Evolutionary conservation across 2,329 filamentous ascomycete genomes (phyloP).

Genomic region (Diplodia corticola): DNA sequence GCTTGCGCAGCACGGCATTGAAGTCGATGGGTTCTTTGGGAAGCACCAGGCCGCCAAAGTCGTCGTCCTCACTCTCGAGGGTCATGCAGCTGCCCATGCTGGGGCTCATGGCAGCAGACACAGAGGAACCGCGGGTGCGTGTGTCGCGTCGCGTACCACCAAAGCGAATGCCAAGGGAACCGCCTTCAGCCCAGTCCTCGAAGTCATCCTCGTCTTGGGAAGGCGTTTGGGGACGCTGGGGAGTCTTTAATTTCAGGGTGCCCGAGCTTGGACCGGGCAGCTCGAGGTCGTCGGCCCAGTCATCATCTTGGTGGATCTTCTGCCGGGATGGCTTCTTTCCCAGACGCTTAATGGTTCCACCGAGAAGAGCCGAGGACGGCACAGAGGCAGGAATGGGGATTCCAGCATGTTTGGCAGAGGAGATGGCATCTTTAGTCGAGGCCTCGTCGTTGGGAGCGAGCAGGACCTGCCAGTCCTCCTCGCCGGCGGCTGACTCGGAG

Average conservation of each 20-base stretch:
- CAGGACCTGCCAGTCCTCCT: slow-evolving; percentile 86
- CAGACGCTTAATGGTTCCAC: slow-evolving; percentile 88
- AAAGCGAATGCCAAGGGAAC: slow-evolving; percentile 86
- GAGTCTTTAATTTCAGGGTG: slow-evolving; percentile 47
- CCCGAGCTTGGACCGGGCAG: slow-evolving; percentile 39
- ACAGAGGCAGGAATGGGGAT: slow-evolving; percentile 88
- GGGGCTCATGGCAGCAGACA: slow-evolving; percentile 85
- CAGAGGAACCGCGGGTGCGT: slow-evolving; percentile 79
- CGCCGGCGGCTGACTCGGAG: slow-evolving; percentile 70
- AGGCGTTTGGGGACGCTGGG: slow-evolving; percentile 45
- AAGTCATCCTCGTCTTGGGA: slow-evolving; percentile 52
- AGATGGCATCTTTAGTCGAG: slow-evolving; percentile 81
- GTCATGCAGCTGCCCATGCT: slow-evolving; percentile 91
- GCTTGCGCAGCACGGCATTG: slow-evolving; percentile 71
- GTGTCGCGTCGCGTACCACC: slow-evolving; percentile 80
- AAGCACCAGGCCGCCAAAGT: slow-evolving; percentile 83
- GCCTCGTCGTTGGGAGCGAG: slow-evolving; percentile 82
- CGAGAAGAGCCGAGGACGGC: slow-evolving; percentile 83
- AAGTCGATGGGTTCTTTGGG: slow-evolving; percentile 84
- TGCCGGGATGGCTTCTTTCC: slow-evolving; percentile 56
- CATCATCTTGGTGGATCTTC: slow-evolving; percentile 49
- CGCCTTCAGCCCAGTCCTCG: slow-evolving; percentile 91
- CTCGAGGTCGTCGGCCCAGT: slow-evolving; percentile 54
- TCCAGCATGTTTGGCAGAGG: slow-evolving; percentile 81
- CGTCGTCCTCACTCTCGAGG: slow-evolving; percentile 89